Base-by-base conservation (phyloP, 2,329 filamentous ascomycete species). In the Torrubiellomyces zombiae region DNA sequence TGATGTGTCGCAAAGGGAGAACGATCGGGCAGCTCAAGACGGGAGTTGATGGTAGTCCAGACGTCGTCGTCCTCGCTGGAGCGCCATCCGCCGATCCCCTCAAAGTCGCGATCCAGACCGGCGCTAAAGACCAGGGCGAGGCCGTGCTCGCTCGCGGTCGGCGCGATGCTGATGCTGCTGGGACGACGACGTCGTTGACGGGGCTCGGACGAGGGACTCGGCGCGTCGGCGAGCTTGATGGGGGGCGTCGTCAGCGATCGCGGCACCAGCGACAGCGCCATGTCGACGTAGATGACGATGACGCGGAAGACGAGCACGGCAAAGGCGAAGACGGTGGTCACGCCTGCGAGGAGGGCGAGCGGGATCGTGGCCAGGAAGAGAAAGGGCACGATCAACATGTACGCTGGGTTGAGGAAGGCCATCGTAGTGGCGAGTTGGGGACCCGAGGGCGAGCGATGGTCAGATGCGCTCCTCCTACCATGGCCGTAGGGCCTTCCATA, bases 311-410 rank as follows among this genome's bases (percentile, higher is more conserved):
- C 58, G 24, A 79, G 60, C 18, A 75, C 55, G 18, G 63, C 55
- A 34, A 74, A 65, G 19, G 74, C 69, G 23, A 76, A 36, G 4
- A 58, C 60, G 27, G 72, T 70, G 16, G 74, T 78, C 33, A 76
- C 49, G 33, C 60, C 63, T 26, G 74, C 74, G 27, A 71, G 63
- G 24, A 76, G 42, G 36, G 67, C 59, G 26, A 78, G 57, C 7
- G 74, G 73, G 9, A 76, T 49, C 13, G 70, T 71, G 38, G 74
- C 55, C 33, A 75, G 33, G 39, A 68, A 58, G 34, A 77, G 53
- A 38, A 75, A 58, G n/a, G 71, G 70, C 25, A 75, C 55, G 26
- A 71, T 51, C 24, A 76, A 45, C 34, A 56, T 51, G 42, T 69
- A 61, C 30, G 66, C 45, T 14, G 65, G 63, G 25, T 60, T 67